Evolutionary conservation across 257 asterid species (phyloP), one percentile per base, ranked within the genome.

Genomic region (Voacanga thouarsii): DNA sequence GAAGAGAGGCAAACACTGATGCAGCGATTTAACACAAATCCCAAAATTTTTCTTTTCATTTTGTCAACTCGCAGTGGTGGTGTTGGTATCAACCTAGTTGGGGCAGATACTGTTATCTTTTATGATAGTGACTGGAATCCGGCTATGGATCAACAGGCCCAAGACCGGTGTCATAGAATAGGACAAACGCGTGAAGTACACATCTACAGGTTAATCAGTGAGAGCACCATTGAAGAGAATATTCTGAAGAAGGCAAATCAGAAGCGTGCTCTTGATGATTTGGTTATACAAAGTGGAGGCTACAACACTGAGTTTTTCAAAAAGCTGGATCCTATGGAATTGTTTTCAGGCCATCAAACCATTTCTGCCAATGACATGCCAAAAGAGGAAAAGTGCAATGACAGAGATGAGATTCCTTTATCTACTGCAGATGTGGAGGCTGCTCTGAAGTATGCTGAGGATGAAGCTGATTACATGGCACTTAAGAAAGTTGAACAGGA

Each of bases 81-180:
- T 81, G 99, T 96, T 78, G 99, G 99, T 84, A 92, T 96, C 84
- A 96, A 96, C 83, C 89, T 96, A 79, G 97, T 96, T 65, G 99
- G 99, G 75, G 99, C 99, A 53, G 99, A 93, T 85, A 96, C 98
- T 39, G 99, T 93, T 21, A 96, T 96, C 79, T 96, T 93, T 85
- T 96, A 96, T 78, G 99, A 96, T 71, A 96, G 99, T 78, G 99
- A 96, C 90, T 96, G 99, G 99, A 96, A 96, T 87, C 99, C 99
- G 67, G 99, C 99, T 73, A 96, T 96, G 99, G 99, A 96, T 90
- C 98, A 93, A 80, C 99, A 96, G 80, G 99, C 99, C 73, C 99
- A 96, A 88, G 99, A 96, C 86, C 89, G 99, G 77, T 96, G 99
- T 83, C 99, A 96, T 86, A 87, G 99, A 83, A 96, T 96, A 77